Conservation (phyloP, 179 eudicot species). For the Pouteria campechiana region DNA sequence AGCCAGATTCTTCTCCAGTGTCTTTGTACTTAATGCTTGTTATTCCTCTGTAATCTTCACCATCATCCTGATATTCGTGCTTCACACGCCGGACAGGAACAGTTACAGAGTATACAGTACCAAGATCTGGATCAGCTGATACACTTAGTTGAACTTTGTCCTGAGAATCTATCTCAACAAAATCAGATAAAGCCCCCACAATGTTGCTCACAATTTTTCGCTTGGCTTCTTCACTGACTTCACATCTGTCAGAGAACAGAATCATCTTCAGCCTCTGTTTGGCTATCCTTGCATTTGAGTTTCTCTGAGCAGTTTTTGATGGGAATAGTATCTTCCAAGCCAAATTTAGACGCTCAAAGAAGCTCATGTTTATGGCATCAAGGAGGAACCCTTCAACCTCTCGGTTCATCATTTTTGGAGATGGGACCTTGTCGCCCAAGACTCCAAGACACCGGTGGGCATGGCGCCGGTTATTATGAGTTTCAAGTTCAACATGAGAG, state of each 20-base stretch:
- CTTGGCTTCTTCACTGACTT: conserved; percentile 91
- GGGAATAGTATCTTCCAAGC: conserved; percentile 97
- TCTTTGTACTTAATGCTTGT: conserved; percentile 83
- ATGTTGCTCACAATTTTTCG: conserved; percentile 77
- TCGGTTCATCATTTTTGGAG: conserved; percentile 47
- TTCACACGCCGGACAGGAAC: conserved; percentile 94
- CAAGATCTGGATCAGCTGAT: conserved; percentile 67
- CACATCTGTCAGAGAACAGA: conserved; percentile 91
- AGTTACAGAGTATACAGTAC: conserved; percentile 92
- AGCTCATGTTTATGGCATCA: conserved; percentile 67
- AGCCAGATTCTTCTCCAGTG: conserved; percentile 59
- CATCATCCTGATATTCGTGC: conserved; percentile 65
- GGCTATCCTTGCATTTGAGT: conserved; percentile 77
- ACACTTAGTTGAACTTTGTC: conserved; percentile 81
- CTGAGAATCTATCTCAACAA: conserved; percentile 89
- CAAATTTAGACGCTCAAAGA: conserved; percentile 73
- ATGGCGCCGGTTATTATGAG: conserved; percentile 37
- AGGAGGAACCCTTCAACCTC: conserved; percentile 68
- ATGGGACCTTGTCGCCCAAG: conserved; percentile 29
- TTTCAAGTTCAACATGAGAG: conserved; percentile 14
- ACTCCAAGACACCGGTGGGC: conserved; percentile 44
- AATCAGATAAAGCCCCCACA: conserved; percentile 76
- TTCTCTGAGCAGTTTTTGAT: conserved; percentile 29
- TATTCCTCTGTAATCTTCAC: conserved; percentile 52
- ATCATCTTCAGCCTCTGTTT: conserved; percentile 95